Evolutionary conservation across 1,139 yeast genomes (phyloP), one percentile per base, ranked within the genome.

Genomic region (Wickerhamomyces sp.): DNA sequence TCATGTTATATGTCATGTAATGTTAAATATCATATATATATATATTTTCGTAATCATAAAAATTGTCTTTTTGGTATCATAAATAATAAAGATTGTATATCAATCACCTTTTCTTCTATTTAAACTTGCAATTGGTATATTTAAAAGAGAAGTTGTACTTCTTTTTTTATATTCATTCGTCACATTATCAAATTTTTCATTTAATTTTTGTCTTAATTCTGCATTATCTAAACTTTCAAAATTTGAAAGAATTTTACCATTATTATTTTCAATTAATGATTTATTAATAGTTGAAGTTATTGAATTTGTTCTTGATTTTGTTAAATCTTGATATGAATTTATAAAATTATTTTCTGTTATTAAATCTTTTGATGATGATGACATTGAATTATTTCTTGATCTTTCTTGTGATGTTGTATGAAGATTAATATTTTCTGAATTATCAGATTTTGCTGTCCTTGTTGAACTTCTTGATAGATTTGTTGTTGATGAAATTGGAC

Each of bases 41-140:
- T n/a, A n/a, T n/a, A n/a, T n/a, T n/a, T 18, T 18, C 23, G 23
- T 18, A 18, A 18, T 18, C 23, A 18, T 18, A 18, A 18, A n/a
- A n/a, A n/a, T n/a, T n/a, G n/a, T n/a, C n/a, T n/a, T n/a, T n/a
- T n/a, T n/a, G n/a, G n/a, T n/a, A 18, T 18, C 23, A 18, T 18
- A 18, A 18, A n/a, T n/a, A n/a, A n/a, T 18, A 18, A 18, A 18
- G 23, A 18, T 5, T 18, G 23, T 4, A 18, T 18, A 4, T 18
- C 23, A 18, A 18, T 29, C 31, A 4, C 31, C 31, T 6, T 43
- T 45, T 32, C 45, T 40, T 37, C 53, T 52, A 9, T 52, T 45
- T 43, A 57, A 30, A 30, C 57, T 57, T 1, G 57, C 50, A 32
- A 57, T 55, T 1, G 55, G 54, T 15, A 57, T 53, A 31, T 52